Evolutionary conservation across 176 grass and related monocot genomes (phyloP).

Genomic region (Tillandsia fasciculata): DNA sequence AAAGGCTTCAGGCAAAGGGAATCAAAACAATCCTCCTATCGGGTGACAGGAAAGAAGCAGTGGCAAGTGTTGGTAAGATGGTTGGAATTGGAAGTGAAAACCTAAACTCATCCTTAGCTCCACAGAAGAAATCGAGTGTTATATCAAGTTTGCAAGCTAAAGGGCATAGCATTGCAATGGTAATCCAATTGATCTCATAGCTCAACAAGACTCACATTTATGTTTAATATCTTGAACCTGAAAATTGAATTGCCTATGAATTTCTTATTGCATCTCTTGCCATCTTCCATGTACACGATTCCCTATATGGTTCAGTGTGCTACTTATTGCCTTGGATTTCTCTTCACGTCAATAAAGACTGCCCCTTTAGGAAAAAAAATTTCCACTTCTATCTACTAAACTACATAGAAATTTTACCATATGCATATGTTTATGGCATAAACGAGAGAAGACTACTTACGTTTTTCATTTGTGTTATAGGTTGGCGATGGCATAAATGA

Average conservation of each 20-base stretch:
- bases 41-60: slow-evolving; percentile 87
- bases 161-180: slow-evolving; percentile 71
- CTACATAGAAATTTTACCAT: background rate
- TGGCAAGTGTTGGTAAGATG: slow-evolving; percentile 58
- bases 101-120: slow-evolving; percentile 54
- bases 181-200: slow-evolving; percentile 27
- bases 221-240: background rate
- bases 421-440: background rate
- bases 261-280: background rate
- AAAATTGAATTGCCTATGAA: background rate
- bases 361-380: too few species aligned
- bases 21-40: slow-evolving; percentile 58
- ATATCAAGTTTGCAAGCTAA: slow-evolving; percentile 68
- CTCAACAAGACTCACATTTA: background rate
- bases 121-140: slow-evolving; percentile 71
- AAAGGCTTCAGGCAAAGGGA: slow-evolving; percentile 59
- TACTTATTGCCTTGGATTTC: background rate
- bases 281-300: background rate
- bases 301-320: background rate
- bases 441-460: background rate
- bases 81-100: slow-evolving; percentile 58
- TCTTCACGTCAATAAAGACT: background rate
- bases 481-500: slow-evolving; percentile 96
- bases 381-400: too few species aligned
- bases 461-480: slow-evolving; percentile 31